Base-by-base conservation (phyloP, 768 basidiomycete genomes). In the Strobilomyces confusus region DNA sequence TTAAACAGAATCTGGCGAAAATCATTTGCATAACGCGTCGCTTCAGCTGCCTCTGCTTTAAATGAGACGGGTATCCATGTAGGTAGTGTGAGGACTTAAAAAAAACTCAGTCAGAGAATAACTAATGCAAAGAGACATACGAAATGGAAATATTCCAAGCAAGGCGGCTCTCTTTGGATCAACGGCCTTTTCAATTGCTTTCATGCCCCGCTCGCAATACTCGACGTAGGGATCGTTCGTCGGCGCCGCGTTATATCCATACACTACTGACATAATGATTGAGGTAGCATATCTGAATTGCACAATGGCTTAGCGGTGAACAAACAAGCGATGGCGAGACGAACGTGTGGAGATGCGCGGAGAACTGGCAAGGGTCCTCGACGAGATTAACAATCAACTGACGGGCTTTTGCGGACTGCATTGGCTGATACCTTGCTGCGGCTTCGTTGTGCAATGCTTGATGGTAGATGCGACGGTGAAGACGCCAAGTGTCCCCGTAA, bases 401-500 rank as follows among this genome's bases (percentile, higher is more conserved):
- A 32, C 62, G 65, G 22, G 68, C 64, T 50, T 68, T 73, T 38
- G 58, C 45, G 9, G 58, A 50, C 49, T 77, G 75, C 43, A 72
- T 61, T 2, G 71, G 66, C 15, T 54, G 61, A 52, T 72, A 76
- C 15, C 38, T 59, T 12, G 44, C 5, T 19, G 64, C 54, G 12
- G 68, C 65, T 40, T 67, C 64, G 2, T 57, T 50, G 32, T 62
- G 62, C 59, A 77, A 61, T 12, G 65, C 60, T 47, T 75, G 72
- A 33, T 75, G 73, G 33, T 64, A 63, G 26, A 66, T 58, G 36
- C 66, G 63, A 6, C 64, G 64, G 29, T 75, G 69, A 30, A 61
- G 59, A 25, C 74, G 69, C 77, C 77, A 77, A 19, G 59, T 62
- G 9, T 69, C 63, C 1, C 73, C 75, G 52, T 77, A 77, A 8